Conservation (phyloP, 2,329 filamentous ascomycete genomes). For the Ceratocystis diversiconidia region DNA sequence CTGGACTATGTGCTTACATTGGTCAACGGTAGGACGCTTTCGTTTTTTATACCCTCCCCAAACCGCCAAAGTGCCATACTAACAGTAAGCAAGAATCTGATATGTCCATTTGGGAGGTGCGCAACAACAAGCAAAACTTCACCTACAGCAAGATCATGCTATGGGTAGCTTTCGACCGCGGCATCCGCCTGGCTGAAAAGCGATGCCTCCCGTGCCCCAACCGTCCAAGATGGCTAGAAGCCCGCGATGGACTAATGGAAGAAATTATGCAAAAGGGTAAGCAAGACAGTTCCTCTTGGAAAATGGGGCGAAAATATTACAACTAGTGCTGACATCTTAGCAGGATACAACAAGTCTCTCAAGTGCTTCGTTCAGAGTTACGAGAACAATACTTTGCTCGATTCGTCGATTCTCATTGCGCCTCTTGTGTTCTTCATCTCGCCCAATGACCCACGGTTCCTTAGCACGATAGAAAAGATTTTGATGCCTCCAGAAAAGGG, state of each 20-base stretch:
- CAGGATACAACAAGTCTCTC: slow-evolving; percentile 55
- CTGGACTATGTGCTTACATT: slow-evolving; percentile 59
- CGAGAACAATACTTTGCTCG: slow-evolving; percentile 53
- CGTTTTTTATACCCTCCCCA: not conserved
- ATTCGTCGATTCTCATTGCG: slow-evolving; percentile 62
- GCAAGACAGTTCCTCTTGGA: not conserved
- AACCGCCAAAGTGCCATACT: not conserved
- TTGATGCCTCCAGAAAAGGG: slow-evolving; percentile 59
- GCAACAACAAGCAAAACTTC: slow-evolving; percentile 62
- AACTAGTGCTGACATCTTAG: not conserved
- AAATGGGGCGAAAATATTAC: not conserved
- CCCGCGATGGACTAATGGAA: slow-evolving; percentile 56
- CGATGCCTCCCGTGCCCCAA: slow-evolving; percentile 62
- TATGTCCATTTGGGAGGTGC: slow-evolving; percentile 76
- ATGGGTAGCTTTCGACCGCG: slow-evolving; percentile 68
- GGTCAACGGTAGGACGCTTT: slow-evolving; percentile 34
- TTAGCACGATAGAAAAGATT: slow-evolving; percentile 57
- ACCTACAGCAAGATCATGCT: slow-evolving; percentile 74
- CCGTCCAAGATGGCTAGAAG: slow-evolving; percentile 48
- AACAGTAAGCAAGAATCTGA: slow-evolving; percentile 40
- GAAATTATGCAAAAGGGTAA: slow-evolving; percentile 58
- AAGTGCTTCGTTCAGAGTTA: slow-evolving; percentile 63
- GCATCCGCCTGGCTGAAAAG: slow-evolving; percentile 59
- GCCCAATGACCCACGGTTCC: slow-evolving; percentile 62
- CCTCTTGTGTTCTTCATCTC: slow-evolving; percentile 69